These are phyloP conservation scores for Alnus rubra DNA, from an alignment of 306 rosid genomes.

Conservation along the genomic window DNA sequence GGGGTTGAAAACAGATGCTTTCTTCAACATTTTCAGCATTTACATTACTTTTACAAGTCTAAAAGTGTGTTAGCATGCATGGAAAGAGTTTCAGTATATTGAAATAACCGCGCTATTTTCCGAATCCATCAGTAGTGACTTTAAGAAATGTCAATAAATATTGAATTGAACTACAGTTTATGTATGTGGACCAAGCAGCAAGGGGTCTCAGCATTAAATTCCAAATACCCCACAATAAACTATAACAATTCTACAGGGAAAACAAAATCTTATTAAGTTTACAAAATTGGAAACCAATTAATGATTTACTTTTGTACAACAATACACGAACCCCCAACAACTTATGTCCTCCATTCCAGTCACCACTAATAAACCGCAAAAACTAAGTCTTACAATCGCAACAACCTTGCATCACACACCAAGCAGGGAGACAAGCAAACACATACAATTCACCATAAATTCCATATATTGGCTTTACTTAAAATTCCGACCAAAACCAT, in stretches of 20 bases:
- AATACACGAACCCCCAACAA: neutral
- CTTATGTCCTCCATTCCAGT: neutral
- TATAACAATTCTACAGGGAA: neutral
- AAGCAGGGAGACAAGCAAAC: slow-evolving; percentile 19
- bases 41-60: neutral
- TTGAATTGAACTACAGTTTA: neutral
- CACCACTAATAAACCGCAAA: neutral
- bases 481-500: neutral
- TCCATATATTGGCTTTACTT: neutral
- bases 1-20: neutral
- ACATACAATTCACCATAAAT: neutral
- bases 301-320: neutral
- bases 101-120: neutral
- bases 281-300: neutral
- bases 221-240: neutral
- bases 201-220: neutral
- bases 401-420: slow-evolving; percentile 3
- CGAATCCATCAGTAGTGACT: neutral
- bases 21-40: neutral
- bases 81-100: neutral
- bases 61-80: slow-evolving; percentile 3
- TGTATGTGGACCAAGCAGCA: neutral
- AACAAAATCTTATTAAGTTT: neutral
- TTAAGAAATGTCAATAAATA: neutral
- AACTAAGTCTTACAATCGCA: slow-evolving; percentile 5